phyloP scores from a whole-genome alignment of 352 stramenopile genomes.

The Globisporangium orthogonon region DNA sequence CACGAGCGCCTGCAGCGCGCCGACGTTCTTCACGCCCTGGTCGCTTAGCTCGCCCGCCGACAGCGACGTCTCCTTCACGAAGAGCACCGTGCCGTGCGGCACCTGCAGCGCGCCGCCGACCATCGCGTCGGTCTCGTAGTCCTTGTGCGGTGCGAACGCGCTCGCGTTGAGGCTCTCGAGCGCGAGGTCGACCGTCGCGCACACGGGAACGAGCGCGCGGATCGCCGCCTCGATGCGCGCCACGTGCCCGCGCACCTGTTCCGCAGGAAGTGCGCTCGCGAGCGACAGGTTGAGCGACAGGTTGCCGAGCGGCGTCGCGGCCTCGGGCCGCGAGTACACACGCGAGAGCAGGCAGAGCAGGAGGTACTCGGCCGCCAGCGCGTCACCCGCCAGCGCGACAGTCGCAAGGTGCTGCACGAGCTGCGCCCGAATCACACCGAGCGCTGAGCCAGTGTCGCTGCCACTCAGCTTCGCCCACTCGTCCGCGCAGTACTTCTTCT shows the following conservation, averaged over 20 bases:
- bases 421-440: conserved; percentile 25
- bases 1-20: conserved; percentile 60
- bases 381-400: conserved; percentile 29
- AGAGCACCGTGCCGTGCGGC: conserved; percentile 49
- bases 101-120: conserved; percentile 51
- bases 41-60: conserved; percentile 61
- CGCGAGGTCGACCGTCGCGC: conserved; percentile 43
- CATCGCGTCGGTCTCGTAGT: conserved; percentile 67
- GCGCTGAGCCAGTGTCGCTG: conserved; percentile 1
- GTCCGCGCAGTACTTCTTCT: conserved; percentile 24
- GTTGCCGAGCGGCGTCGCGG: conserved; percentile 59
- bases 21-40: conserved; percentile 69
- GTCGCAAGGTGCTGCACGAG: conserved; percentile 45
- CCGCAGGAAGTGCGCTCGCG: conserved; percentile 1
- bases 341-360: conserved; percentile 63
- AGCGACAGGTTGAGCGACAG: conserved; percentile 65
- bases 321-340: conserved; percentile 61
- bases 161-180: conserved; percentile 52
- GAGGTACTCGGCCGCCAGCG: conserved; percentile 60
- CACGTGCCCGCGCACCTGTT: conserved; percentile 14
- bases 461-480: conserved; percentile 25
- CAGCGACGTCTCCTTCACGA: conserved; percentile 66
- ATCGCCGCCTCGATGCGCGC: conserved; percentile 25
- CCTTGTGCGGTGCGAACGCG: conserved; percentile 66
- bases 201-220: conserved; percentile 44